A percentile compares a stretch with the other conserved stretches of the same genome.
Evolutionary conservation across 257 asterid species (phyloP).

Genomic region (Solanum corneliomulleri): DNA sequence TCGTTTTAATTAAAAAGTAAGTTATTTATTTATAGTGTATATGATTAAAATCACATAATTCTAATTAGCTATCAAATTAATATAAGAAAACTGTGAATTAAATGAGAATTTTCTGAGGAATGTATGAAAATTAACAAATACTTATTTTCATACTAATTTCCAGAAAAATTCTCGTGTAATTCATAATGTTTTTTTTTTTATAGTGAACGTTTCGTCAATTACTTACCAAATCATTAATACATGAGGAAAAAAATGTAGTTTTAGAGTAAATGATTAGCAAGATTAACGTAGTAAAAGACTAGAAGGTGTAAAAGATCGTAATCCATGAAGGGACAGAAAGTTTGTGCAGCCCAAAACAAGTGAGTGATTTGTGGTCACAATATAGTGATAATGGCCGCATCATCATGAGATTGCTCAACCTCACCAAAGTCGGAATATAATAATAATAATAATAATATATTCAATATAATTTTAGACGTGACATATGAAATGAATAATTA

Average conservation of each 20-base stretch:
- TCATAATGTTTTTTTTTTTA: too few species aligned
- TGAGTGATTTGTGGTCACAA: not conserved
- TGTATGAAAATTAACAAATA: too few species aligned
- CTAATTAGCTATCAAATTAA: not conserved
- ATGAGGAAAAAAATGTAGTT: not conserved
- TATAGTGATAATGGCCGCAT: not conserved
- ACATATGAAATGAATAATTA: not conserved
- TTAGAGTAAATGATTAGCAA: not conserved
- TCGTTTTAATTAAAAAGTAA: too few species aligned
- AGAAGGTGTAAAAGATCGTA: not conserved
- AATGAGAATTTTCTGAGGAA: accelerated
- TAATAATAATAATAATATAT: not conserved
- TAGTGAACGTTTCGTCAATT: too few species aligned
- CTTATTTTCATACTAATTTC: too few species aligned
- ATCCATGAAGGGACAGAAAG: not conserved
- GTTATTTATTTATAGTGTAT: too few species aligned
- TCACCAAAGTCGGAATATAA: not conserved
- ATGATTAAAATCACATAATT: too few species aligned
- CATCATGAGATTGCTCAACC: not conserved
- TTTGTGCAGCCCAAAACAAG: not conserved
- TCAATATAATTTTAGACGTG: not conserved
- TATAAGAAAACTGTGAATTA: too few species aligned
- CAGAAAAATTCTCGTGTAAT: too few species aligned
- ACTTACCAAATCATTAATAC: not conserved
- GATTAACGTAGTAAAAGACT: not conserved